These are phyloP conservation scores for Vicia faba DNA, from an alignment of 306 rosid species.

Conservation along the genomic window DNA sequence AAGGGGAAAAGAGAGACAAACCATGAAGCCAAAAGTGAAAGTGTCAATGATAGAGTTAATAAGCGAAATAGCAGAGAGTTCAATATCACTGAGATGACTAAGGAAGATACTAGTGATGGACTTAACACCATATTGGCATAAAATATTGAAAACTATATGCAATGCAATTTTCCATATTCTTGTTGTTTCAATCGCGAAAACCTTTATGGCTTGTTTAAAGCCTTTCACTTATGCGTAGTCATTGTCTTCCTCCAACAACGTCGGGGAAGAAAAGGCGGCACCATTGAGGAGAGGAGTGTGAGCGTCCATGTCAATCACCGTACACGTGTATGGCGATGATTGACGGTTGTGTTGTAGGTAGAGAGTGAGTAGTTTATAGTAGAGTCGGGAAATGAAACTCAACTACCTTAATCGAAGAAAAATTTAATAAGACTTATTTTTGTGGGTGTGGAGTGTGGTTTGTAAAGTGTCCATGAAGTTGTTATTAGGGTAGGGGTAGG, in stretches of 20 bases:
- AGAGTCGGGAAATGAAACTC: too few species aligned
- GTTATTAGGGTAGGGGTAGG: too few species aligned
- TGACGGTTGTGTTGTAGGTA: neutral
- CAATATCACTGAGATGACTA: constrained; percentile 73
- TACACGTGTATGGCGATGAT: constrained; percentile 28
- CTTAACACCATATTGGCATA: constrained; percentile 60
- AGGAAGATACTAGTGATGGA: constrained; percentile 65
- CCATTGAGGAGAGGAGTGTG: constrained; percentile 35
- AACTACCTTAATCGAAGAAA: too few species aligned
- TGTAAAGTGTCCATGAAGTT: too few species aligned
- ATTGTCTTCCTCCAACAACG: constrained; percentile 28
- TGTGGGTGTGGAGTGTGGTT: too few species aligned
- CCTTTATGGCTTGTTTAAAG: constrained; percentile 28
- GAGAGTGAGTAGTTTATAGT: neutral
- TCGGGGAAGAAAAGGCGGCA: neutral
- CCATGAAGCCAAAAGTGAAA: constrained; percentile 85
- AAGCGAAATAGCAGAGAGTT: constrained; percentile 79
- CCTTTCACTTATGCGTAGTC: constrained; percentile 50
- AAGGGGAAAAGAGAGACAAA: neutral
- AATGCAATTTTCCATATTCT: constrained; percentile 62
- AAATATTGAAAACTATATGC: constrained; percentile 52
- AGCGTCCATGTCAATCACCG: constrained; percentile 26
- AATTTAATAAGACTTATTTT: too few species aligned
- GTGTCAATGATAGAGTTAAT: constrained; percentile 63
- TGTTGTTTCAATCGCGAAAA: constrained; percentile 49